phyloP scores from a whole-genome alignment of 805 yeast genomes.

The Limtongozyma cylindracea region DNA sequence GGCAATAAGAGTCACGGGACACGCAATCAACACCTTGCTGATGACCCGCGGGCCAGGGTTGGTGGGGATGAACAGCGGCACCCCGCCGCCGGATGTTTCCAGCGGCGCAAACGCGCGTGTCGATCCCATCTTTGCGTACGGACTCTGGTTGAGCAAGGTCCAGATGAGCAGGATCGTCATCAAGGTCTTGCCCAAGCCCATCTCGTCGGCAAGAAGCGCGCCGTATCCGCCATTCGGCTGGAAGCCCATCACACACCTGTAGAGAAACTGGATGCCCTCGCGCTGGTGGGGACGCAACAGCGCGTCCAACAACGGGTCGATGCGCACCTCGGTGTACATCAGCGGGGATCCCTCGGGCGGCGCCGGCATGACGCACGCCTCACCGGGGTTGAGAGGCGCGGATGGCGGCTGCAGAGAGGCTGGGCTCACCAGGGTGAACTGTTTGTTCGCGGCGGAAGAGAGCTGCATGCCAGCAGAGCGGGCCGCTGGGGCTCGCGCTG shows the following conservation, averaged over 20 bases:
- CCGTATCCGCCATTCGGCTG: slow-evolving; percentile 28
- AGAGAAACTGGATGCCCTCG: slow-evolving; percentile 63
- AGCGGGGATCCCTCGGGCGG: too few relatives aligned
- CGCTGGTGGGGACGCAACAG: slow-evolving; percentile 63
- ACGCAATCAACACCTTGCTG: slow-evolving; percentile 49
- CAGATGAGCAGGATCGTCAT: slow-evolving; percentile 68
- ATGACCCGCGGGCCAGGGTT: slow-evolving; percentile 17
- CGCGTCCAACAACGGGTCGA: slow-evolving; percentile 20
- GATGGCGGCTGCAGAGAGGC: too few relatives aligned
- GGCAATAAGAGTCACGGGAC: slow-evolving; percentile 73
- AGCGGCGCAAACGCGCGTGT: slow-evolving; percentile 85
- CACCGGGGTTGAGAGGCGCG: too few relatives aligned
- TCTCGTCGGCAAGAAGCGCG: slow-evolving; percentile 81
- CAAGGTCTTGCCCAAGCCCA: slow-evolving; percentile 80
- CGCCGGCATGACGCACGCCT: too few relatives aligned
- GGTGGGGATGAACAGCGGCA: slow-evolving; percentile 64
- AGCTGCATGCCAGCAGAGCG: too few relatives aligned
- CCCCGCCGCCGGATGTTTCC: slow-evolving; percentile 72
- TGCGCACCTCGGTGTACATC: too few relatives aligned
- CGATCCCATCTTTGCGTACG: slow-evolving; percentile 35
- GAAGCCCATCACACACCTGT: slow-evolving; percentile 61
- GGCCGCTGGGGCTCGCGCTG: too few relatives aligned
- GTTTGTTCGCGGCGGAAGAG: too few relatives aligned
- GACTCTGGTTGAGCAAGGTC: slow-evolving; percentile 32
- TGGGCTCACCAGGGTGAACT: too few relatives aligned